A percentile compares a stretch with the other conserved stretches of the same genome.
phyloP scores from a whole-genome alignment of 306 rosid species.

The Inga leiocalycina region DNA sequence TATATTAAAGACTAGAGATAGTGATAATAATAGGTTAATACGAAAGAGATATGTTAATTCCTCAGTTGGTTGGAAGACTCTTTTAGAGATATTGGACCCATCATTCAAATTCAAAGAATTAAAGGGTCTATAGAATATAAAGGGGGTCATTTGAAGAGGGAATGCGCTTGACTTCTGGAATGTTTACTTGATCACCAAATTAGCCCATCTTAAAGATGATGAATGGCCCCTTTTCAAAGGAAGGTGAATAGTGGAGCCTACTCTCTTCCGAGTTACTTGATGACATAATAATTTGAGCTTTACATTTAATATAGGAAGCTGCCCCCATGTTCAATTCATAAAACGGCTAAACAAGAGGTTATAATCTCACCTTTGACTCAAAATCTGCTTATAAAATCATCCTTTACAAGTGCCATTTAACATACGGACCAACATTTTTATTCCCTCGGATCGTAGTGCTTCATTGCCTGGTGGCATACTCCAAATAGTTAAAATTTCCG shows the following conservation, averaged over 20 bases:
- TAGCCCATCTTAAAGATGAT: neutral
- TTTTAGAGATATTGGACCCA: neutral
- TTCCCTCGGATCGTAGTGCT: neutral
- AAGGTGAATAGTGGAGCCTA: neutral
- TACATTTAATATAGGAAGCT: neutral
- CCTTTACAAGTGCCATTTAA: too few species aligned
- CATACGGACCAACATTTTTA: too few species aligned
- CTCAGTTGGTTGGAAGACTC: neutral
- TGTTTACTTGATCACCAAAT: neutral
- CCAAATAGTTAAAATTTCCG: neutral
- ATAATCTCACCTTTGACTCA: neutral
- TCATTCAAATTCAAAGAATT: constrained; percentile 14
- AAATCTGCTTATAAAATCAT: too few species aligned
- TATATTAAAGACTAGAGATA: too few species aligned
- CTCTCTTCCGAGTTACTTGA: constrained; percentile 14
- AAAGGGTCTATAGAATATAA: neutral
- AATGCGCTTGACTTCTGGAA: neutral
- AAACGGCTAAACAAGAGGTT: constrained; percentile 32
- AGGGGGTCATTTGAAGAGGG: neutral
- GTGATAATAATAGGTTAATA: neutral
- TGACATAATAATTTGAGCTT: neutral
- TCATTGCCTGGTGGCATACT: neutral
- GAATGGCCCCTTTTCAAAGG: neutral
- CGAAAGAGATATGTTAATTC: neutral
- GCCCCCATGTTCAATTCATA: constrained; percentile 8